Conservation (phyloP, 768 basidiomycete species). For the Dioszegia aurantiaca region DNA sequence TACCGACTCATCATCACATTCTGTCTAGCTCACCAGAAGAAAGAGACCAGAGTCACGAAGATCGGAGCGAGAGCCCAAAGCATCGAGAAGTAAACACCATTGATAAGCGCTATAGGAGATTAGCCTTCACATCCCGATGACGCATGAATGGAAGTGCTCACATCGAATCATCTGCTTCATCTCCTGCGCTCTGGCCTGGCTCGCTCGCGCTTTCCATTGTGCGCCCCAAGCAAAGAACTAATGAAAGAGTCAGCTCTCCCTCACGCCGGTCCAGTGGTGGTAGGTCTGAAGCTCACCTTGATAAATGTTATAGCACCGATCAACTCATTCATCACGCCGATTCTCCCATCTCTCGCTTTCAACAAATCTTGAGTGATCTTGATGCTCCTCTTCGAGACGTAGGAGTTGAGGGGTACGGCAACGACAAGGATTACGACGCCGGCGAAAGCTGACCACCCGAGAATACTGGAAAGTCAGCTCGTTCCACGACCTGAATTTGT, state of each 20-base stretch:
- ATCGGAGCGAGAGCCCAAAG: slow-evolving; percentile 77
- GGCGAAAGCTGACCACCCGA: slow-evolving; percentile 67
- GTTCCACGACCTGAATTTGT: too few species aligned
- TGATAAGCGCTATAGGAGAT: slow-evolving; percentile 48
- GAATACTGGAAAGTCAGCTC: slow-evolving; percentile 56
- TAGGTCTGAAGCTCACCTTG: slow-evolving; percentile 59
- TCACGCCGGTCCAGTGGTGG: not conserved
- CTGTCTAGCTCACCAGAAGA: slow-evolving; percentile 55
- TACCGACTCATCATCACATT: not conserved
- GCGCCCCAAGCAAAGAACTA: slow-evolving; percentile 76
- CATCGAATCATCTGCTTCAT: slow-evolving; percentile 67
- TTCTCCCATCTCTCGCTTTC: slow-evolving; percentile 68
- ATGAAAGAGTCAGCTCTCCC: slow-evolving; percentile 28
- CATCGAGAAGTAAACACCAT: slow-evolving; percentile 66
- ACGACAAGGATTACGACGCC: slow-evolving; percentile 68
- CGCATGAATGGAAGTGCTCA: slow-evolving; percentile 49
- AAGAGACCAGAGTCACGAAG: slow-evolving; percentile 73
- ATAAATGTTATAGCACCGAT: slow-evolving; percentile 62
- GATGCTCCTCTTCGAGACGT: slow-evolving; percentile 63
- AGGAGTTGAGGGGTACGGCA: slow-evolving; percentile 70
- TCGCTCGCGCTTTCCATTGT: slow-evolving; percentile 64
- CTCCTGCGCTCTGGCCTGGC: slow-evolving; percentile 62
- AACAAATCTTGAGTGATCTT: slow-evolving; percentile 48
- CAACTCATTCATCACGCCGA: slow-evolving; percentile 73
- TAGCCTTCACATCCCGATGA: slow-evolving; percentile 6